phyloP scores from a whole-genome alignment of 495 filamentous ascomycete genomes.

The Penicillium desertorum region DNA sequence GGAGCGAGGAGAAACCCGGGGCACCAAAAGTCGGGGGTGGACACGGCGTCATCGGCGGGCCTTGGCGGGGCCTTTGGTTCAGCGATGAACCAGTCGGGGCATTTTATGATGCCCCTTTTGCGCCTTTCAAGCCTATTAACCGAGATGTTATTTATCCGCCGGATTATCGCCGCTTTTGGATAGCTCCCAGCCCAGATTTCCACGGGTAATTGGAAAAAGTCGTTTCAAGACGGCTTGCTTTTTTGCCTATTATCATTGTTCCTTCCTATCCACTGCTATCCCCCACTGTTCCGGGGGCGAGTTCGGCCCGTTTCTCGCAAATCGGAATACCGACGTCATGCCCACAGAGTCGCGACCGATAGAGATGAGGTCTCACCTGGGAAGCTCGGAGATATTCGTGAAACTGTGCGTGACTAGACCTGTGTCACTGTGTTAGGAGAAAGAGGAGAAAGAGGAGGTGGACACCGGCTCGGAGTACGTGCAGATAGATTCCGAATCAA shows the following conservation, averaged over 20 bases:
- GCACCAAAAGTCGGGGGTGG: slow-evolving; percentile 14
- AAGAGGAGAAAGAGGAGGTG: too few relatives aligned
- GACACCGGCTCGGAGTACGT: too few relatives aligned
- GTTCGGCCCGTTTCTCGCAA: slow-evolving; percentile 5
- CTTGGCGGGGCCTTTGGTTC: slow-evolving; percentile 1
- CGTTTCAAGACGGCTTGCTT: background rate
- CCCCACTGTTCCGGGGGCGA: background rate
- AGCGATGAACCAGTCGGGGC: slow-evolving; percentile 19
- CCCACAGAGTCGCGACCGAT: background rate
- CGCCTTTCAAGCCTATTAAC: slow-evolving; percentile 14
- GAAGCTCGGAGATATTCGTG: background rate
- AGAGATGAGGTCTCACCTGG: background rate
- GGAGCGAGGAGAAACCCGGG: slow-evolving; percentile 20
- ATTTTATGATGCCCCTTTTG: slow-evolving; percentile 2
- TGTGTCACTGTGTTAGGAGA: background rate
- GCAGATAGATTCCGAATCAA: background rate
- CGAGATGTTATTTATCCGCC: slow-evolving; percentile 11
- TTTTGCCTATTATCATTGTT: slow-evolving; percentile 1
- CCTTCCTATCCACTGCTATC: background rate
- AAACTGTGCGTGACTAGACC: background rate
- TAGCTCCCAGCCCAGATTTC: background rate
- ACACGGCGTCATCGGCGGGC: slow-evolving; percentile 22
- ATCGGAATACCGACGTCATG: slow-evolving; percentile 35
- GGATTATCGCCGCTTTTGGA: background rate
- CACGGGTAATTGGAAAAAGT: background rate